Base-by-base conservation (phyloP, 202 grass and related monocot genomes). In the Schoenoplectus triqueter region DNA sequence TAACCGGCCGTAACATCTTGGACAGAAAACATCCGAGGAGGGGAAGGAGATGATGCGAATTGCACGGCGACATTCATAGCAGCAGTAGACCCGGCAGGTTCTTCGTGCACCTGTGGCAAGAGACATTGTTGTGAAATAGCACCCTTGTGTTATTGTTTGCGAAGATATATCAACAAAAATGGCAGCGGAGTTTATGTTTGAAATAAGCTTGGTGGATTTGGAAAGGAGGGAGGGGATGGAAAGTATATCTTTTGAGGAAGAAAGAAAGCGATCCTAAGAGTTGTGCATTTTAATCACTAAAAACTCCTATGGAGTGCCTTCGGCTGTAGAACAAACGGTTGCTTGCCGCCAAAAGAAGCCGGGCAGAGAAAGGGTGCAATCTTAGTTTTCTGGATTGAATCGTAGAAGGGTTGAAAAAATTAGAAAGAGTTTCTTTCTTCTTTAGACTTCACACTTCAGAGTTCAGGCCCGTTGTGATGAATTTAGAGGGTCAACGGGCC, bases 21-120 rank as follows among this genome's bases (percentile, higher is more conserved):
- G 91, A 84, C 96, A 96, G 89, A 96, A 88, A 82, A 99, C 87
- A 85, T 99, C 97, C 54, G 93, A 83, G 78, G 86, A 3, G 8
- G 89, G 89, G 77, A 81, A 91, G 82, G 91, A 94, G 89, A 99
- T 90, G 88, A 99, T 95, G 87, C 93, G 97, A 78, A 96, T 69
- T 64, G 93, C 87, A 81, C 88, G 89, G 73, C 49, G 90, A 88
- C 97, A 96, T 89, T 89, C 74, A 73, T 99, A 96, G 87, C 97
- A 96, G 88, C 90, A 99, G 89, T 90, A 99, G 69, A 90, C 80
- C 61, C 93, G 97, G 84, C 93, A 96, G 52, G 92, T 89, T 83
- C 94, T 90, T 50, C 67, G 86, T 62, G 84, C 40, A 66, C 72
- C 79, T 17, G 52, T 84, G 45, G 67, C 55, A 2, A 84, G 62